Evolutionary conservation across 2,329 filamentous ascomycete genomes (phyloP), one percentile per base, ranked within the genome.

Genomic region (Phoma herbarum): DNA sequence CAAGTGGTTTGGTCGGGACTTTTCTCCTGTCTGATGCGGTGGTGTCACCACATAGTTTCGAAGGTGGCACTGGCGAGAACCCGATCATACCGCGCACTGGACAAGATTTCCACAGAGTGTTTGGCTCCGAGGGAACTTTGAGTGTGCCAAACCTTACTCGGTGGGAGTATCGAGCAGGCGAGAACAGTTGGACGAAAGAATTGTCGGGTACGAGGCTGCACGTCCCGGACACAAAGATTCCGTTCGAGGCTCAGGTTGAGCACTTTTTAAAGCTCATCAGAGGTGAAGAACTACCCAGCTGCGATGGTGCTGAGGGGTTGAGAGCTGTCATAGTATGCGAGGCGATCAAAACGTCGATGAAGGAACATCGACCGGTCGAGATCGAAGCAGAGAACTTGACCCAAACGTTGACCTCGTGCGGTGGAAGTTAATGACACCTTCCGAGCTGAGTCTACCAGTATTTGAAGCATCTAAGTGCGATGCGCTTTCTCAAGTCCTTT

Each of bases 341-440:
- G 22, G 49, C 41, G 4, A 33, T 52, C 26, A 52, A 52, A n/a
- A 35, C 3, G 49, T 52, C 49, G 18, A 52, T 52, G 41, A 26
- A 37, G 29, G 49, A 52, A 12, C 11, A 22, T 22, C 14, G 22
- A 4, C 49, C 49, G 8, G 18, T 52, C 2, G 41, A 52, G 10
- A 45, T 45, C 2, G 20, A 22, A n/a, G 2, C n/a, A n/a, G 16
- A n/a, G 31, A n/a, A 16, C 9, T 8, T 4, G n/a, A 35, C 11
- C 6, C 14, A 18, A n/a, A n/a, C n/a, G n/a, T n/a, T n/a, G n/a
- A n/a, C n/a, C n/a, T n/a, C n/a, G n/a, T n/a, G n/a, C n/a, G n/a
- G n/a, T n/a, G n/a, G n/a, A n/a, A n/a, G n/a, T n/a, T n/a, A n/a
- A n/a, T n/a, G n/a, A n/a, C n/a, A n/a, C n/a, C n/a, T n/a, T n/a